phyloP scores from a whole-genome alignment of 2,329 filamentous ascomycete species.

The Pseudopyricularia javanii region DNA sequence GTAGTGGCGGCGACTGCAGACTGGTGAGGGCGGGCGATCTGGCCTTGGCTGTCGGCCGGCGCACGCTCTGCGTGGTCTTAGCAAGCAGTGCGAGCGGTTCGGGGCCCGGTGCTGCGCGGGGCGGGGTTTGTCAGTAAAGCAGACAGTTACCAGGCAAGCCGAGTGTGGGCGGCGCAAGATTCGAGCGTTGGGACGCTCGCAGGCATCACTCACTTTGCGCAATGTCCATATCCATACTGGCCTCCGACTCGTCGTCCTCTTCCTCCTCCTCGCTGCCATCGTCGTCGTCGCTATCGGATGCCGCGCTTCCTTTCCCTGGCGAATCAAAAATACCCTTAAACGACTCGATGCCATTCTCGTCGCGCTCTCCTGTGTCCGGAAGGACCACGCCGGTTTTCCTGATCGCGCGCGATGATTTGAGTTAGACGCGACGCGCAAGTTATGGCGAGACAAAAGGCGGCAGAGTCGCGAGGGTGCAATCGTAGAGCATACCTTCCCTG shows the following conservation, averaged over 20 bases:
- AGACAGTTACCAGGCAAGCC: neutral
- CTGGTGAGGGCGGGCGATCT: conserved; percentile 53
- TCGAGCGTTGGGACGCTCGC: too few species aligned
- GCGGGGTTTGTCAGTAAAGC: neutral
- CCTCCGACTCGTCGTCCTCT: conserved; percentile 15
- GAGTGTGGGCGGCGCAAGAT: neutral
- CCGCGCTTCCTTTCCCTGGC: conserved; percentile 43
- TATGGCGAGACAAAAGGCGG: neutral
- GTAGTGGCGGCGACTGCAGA: conserved; percentile 47
- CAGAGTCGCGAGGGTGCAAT: neutral
- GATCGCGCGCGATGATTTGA: neutral
- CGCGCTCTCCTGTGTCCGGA: conserved; percentile 65
- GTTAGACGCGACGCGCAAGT: neutral
- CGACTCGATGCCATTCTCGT: conserved; percentile 86
- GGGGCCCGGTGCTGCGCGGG: conserved; percentile 34
- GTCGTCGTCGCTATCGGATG: conserved; percentile 12
- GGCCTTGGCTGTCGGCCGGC: conserved; percentile 32
- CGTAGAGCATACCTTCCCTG: neutral
- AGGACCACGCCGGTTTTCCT: conserved; percentile 87
- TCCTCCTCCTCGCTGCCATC: conserved; percentile 16
- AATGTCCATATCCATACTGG: conserved; percentile 36
- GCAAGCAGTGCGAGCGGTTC: conserved; percentile 40
- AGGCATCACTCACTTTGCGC: conserved; percentile 22
- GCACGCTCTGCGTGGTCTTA: conserved; percentile 32
- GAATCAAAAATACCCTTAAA: conserved; percentile 73